Conservation (phyloP, 164 flowering plant genomes). For the Aristolochia fimbriata region DNA sequence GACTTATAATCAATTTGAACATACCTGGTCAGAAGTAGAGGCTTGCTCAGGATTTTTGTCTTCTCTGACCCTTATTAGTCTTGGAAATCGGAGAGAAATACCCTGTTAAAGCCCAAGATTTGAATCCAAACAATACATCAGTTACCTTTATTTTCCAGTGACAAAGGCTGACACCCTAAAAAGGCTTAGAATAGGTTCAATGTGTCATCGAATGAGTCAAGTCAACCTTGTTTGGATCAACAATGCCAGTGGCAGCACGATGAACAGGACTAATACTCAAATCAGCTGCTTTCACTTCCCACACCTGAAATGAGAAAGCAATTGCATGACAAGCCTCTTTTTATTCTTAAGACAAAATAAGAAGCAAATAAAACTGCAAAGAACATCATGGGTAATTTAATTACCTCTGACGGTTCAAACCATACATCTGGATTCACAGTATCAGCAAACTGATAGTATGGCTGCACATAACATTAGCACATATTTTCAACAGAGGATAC, state of each 20-base stretch:
- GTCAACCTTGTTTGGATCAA: slow-evolving; percentile 71
- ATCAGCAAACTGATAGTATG: slow-evolving; percentile 71
- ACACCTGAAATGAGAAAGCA: slow-evolving; percentile 39
- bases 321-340: too few relatives aligned
- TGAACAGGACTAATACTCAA: slow-evolving; percentile 92
- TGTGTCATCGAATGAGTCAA: neutral
- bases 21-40: slow-evolving; percentile 71
- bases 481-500: slow-evolving; percentile 1
- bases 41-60: slow-evolving; percentile 95
- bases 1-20: neutral
- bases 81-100: slow-evolving; percentile 91
- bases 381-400: neutral
- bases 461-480: slow-evolving; percentile 27
- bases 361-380: neutral
- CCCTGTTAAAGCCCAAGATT: slow-evolving; percentile 36
- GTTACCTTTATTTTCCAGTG: neutral
- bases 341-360: neutral
- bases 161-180: too few relatives aligned
- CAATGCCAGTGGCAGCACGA: slow-evolving; percentile 73
- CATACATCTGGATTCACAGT: slow-evolving; percentile 85
- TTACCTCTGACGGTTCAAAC: slow-evolving; percentile 95
- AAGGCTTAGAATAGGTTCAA: neutral
- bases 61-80: slow-evolving; percentile 66
- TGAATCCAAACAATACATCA: neutral
- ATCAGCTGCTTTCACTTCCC: slow-evolving; percentile 99